Evolutionary conservation across 2,329 filamentous ascomycete species (phyloP).

Genomic region (Penicillium glabrum): DNA sequence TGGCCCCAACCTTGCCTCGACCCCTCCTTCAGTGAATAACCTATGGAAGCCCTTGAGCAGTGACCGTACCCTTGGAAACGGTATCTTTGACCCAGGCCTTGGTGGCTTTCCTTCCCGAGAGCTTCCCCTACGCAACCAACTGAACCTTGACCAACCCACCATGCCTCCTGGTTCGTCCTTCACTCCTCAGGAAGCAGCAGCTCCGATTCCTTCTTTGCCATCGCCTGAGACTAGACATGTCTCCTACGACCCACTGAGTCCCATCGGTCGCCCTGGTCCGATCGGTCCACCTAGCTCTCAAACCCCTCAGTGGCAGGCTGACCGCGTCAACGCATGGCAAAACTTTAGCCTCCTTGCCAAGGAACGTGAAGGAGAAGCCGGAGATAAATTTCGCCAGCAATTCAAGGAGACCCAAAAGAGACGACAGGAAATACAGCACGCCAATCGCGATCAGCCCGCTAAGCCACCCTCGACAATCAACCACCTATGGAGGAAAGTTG

Average conservation of each 20-base stretch:
- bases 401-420: conserved; percentile 39
- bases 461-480: background rate
- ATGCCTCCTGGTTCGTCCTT: conserved; percentile 35
- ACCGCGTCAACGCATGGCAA: conserved; percentile 42
- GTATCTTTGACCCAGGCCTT: conserved; percentile 59
- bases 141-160: conserved; percentile 40
- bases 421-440: conserved; percentile 8
- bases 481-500: background rate
- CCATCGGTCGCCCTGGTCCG: conserved; percentile 45
- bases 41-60: conserved; percentile 60
- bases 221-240: conserved; percentile 41
- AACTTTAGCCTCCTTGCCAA: conserved; percentile 43
- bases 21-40: conserved; percentile 43
- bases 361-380: conserved; percentile 43
- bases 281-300: conserved; percentile 48
- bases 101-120: conserved; percentile 50
- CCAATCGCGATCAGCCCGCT: conserved; percentile 5
- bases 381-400: conserved; percentile 41
- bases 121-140: conserved; percentile 39
- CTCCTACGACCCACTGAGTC: conserved; percentile 39
- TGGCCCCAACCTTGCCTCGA: conserved; percentile 33
- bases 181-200: conserved; percentile 32
- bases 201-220: conserved; percentile 35
- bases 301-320: conserved; percentile 31
- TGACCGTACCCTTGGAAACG: conserved; percentile 62